Percentiles rank a stretch among this genome's conserved stretches.
Evolutionary conservation across 345 rosid species (phyloP).

Genomic region (Physaria fendleri): DNA sequence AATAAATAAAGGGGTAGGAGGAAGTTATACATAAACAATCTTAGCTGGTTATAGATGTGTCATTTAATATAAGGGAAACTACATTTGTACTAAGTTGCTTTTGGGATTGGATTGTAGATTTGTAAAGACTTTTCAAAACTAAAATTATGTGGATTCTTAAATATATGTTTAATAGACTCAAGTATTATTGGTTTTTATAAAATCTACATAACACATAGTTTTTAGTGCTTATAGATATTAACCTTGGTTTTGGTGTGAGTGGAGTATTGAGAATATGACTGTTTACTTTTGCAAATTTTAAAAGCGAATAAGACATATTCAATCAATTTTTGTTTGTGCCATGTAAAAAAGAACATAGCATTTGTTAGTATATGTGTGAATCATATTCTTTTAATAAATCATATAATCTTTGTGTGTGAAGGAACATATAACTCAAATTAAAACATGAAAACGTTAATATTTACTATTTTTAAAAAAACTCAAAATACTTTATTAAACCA

Average conservation of each 20-base stretch:
- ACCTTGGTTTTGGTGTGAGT: neutral
- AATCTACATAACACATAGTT: neutral
- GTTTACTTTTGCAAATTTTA: neutral
- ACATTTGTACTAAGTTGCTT: neutral
- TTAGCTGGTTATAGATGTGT: neutral
- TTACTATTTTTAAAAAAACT: no score
- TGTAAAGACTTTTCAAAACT: neutral
- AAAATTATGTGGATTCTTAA: neutral
- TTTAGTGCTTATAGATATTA: neutral
- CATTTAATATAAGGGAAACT: neutral
- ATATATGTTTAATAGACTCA: neutral
- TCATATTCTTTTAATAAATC: neutral
- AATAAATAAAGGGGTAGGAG: no score
- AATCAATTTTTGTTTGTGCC: neutral
- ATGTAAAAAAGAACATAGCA: neutral
- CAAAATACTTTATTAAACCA: no score
- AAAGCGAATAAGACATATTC: neutral
- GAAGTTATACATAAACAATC: neutral
- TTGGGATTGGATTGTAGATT: neutral
- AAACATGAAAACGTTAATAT: neutral
- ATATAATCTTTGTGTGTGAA: neutral
- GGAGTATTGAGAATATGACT: neutral
- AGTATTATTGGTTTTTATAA: neutral
- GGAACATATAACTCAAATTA: neutral
- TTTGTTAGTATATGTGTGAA: no score